These are phyloP conservation scores for Lactifluus echinatus DNA, from an alignment of 768 basidiomycete species.

Conservation along the genomic window DNA sequence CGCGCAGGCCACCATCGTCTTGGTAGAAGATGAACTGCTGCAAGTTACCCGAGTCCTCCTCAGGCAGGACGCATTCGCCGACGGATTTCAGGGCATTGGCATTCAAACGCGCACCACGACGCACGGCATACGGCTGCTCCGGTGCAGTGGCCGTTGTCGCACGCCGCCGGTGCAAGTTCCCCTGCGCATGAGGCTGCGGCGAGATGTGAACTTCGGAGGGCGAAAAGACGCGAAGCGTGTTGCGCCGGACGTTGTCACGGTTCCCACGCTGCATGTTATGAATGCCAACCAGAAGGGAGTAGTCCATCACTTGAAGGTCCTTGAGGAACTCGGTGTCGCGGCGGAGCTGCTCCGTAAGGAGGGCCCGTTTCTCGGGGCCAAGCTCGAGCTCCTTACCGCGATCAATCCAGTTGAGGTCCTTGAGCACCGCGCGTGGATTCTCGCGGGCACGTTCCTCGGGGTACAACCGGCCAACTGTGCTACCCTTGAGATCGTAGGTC, in stretches of 20 bases:
- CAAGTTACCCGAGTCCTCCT: constrained; percentile 54
- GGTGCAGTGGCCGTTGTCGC: constrained; percentile 31
- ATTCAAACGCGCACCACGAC: constrained; percentile 77
- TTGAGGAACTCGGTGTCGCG: constrained; percentile 84
- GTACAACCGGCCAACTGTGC: constrained; percentile 81
- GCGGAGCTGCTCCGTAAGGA: constrained; percentile 84
- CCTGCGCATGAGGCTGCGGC: constrained; percentile 48
- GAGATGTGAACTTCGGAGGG: constrained; percentile 56
- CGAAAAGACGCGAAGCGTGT: constrained; percentile 87
- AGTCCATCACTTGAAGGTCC: constrained; percentile 87
- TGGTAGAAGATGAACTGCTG: constrained; percentile 89
- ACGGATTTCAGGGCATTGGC: constrained; percentile 15
- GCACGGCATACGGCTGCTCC: constrained; percentile 75
- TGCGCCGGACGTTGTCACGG: constrained; percentile 81
- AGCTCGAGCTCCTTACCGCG: constrained; percentile 68
- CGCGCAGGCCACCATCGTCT: constrained; percentile 88
- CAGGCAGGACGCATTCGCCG: constrained; percentile 45
- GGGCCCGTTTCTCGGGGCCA: constrained; percentile 92
- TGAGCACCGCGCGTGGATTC: constrained; percentile 85
- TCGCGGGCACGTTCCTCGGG: constrained; percentile 68
- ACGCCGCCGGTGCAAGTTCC: background rate
- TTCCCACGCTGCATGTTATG: constrained; percentile 90
- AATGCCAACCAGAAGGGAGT: constrained; percentile 88
- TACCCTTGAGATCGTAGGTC: constrained; percentile 95
- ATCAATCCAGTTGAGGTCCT: constrained; percentile 96